Percentiles rank a stretch among this genome's conserved stretches.
Conservation (phyloP, 2,329 filamentous ascomycete species). For the Epichloe amarillans region DNA sequence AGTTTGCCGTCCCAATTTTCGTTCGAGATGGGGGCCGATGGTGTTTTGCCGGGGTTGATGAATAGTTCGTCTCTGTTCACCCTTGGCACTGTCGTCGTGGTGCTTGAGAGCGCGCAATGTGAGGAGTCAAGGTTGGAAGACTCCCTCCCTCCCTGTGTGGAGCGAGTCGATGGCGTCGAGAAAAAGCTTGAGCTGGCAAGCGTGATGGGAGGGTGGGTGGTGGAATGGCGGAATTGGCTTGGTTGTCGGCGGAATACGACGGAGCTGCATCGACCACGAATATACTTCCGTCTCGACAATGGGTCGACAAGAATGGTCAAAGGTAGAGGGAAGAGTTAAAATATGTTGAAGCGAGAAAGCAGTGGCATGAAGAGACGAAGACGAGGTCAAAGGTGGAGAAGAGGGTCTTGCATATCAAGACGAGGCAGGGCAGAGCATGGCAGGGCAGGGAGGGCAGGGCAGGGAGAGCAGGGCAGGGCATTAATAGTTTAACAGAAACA, state of each 20-base stretch:
- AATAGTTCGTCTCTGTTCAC: not conserved
- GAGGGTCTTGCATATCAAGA: not conserved
- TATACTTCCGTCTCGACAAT: too few relatives aligned
- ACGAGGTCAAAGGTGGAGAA: not conserved
- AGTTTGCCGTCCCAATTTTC: not conserved
- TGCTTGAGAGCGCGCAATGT: not conserved
- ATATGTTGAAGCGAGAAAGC: not conserved
- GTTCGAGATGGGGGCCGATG: not conserved
- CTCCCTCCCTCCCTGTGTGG: not conserved
- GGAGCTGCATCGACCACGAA: not conserved
- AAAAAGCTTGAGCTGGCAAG: not conserved
- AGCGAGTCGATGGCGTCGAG: not conserved
- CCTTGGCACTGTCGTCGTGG: not conserved
- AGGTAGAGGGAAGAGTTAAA: not conserved
- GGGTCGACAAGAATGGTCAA: too few relatives aligned
- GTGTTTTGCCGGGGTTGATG: not conserved
- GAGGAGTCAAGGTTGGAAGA: not conserved
- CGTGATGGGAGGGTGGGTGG: not conserved
- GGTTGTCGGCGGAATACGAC: not conserved
- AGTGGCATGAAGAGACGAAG: not conserved
- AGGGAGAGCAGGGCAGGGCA: not conserved
- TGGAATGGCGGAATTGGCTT: not conserved
- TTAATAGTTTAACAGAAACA: slow-evolving; percentile 3
- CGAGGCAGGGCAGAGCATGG: not conserved
- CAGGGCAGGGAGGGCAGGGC: not conserved